Evolutionary conservation across 257 asterid species (phyloP), one percentile per base, ranked within the genome.

Genomic region (Dorcoceras hygrometricum): DNA sequence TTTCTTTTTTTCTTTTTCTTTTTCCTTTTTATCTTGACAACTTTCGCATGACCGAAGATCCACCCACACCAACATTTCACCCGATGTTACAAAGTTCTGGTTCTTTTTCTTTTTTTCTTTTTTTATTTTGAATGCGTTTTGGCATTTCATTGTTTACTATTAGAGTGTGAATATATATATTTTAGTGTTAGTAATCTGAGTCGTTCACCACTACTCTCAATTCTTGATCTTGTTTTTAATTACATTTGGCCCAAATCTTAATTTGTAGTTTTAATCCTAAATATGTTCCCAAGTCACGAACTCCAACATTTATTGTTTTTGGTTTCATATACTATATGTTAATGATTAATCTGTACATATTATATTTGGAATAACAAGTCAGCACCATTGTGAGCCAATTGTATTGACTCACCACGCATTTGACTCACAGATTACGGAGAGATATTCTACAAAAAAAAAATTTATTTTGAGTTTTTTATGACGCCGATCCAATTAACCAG

Each of bases 381-480:
- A 65, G 60, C 71, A 14, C 56, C 75, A 39, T 59, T 27, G 46
- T 62, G 23, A 57, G 68, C 34, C 74, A 76, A 61, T 65, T 63
- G 36, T 66, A 63, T 36, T 54, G 48, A 58, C 50, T 53, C 57
- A 67, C 34, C 57, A n/a, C 50, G 31, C 16, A 24, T 67, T 24
- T 57, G 36, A 32, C 39, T 29, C 39, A 32, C 0, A 32, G 1
- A 32, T 32, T 32, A 32, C 10, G 10, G 9, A 31, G 5, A 8
- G 6, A 6, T 32, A 6, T 32, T 32, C n/a, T n/a, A n/a, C n/a
- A n/a, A n/a, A n/a, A 31, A 31, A 31, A 31, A 31, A 31, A 3
- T 2, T 31, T 31, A 24, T 57, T 29, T 31, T 31, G 10, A 9
- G n/a, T 10, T 25, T 22, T 51, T 5, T 23, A 1, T 12, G 2